phyloP scores from a whole-genome alignment of 2,329 filamentous ascomycete species.

The Eutypella sp. region DNA sequence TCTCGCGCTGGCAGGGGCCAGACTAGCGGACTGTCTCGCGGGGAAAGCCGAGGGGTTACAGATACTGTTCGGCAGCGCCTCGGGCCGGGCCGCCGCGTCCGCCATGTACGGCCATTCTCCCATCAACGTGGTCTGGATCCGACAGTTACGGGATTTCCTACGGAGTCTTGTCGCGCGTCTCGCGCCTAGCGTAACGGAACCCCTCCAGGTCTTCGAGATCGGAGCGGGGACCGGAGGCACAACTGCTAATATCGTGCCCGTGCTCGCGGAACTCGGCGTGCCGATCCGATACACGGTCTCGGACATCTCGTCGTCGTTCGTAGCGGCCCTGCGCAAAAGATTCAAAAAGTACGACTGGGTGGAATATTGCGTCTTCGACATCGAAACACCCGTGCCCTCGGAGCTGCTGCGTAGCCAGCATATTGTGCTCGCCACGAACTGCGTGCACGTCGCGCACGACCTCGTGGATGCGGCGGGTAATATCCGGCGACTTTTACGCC shows the following conservation, averaged over 20 bases:
- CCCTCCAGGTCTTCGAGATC: slow-evolving; percentile 28
- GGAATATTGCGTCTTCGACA: slow-evolving; percentile 22
- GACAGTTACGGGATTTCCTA: slow-evolving; percentile 25
- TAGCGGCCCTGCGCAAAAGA: slow-evolving; percentile 17
- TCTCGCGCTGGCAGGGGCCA: slow-evolving; percentile 11
- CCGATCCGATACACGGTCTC: slow-evolving; percentile 32
- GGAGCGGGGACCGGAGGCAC: slow-evolving; percentile 30
- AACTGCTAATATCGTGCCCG: slow-evolving; percentile 16
- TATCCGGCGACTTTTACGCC: slow-evolving; percentile 21
- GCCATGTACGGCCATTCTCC: slow-evolving; percentile 29
- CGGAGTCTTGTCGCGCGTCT: slow-evolving; percentile 6
- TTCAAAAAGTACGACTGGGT: slow-evolving; percentile 20
- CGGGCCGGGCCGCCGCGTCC: slow-evolving; percentile 27
- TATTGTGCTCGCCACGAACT: slow-evolving; percentile 31
- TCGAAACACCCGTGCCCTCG: slow-evolving; percentile 19
- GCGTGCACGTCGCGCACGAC: slow-evolving; percentile 30
- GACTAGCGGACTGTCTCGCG: slow-evolving; percentile 18
- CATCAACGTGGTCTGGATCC: slow-evolving; percentile 24
- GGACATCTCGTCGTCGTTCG: slow-evolving; percentile 26
- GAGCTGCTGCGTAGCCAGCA: slow-evolving; percentile 18
- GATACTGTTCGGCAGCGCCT: slow-evolving; percentile 29
- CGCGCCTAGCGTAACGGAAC: background rate
- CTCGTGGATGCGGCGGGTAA: slow-evolving; percentile 17
- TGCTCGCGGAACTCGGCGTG: slow-evolving; percentile 15
- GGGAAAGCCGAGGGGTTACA: slow-evolving; percentile 29